Evolutionary conservation across 805 yeast species (phyloP), one percentile per base, ranked within the genome.

Genomic region (Candida sithepensis): DNA sequence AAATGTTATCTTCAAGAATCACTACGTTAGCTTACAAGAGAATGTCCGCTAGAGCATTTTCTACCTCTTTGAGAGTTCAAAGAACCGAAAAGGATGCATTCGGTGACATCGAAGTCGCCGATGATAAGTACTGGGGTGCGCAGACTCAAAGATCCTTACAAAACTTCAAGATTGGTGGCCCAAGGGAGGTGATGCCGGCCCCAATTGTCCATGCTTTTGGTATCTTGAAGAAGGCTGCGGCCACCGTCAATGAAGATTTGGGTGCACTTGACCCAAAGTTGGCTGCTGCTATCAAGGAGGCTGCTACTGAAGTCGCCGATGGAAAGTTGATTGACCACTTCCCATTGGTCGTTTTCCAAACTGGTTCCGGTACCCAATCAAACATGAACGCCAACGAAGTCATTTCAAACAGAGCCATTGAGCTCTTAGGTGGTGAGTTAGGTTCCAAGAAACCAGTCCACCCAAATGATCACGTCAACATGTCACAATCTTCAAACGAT

Each of bases 351-450:
- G 97, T 94, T 33, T 94, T 90, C 86, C 99, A 94, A 76, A 94
- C 99, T 51, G 99, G 99, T 50, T 88, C 96, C 28, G 99, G 99
- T 68, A 94, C 99, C 49, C 99, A 94, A 73, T 85, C 96, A 54
- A 94, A 94, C 78, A 94, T 94, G 98, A 92, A 94, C 71, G 96
- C 98, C 65, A 94, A 94, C 70, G 99, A 94, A 76, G 99, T 94
- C 58, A 94, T 94, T 64, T 88, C 97, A 47, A 94, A 94, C 81
- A 84, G 99, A 65, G 99, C 99, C 60, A 94, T 94, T 69, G 98
- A 94, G 74, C 64, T 94, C 45, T 78, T 94, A 56, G 98, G 97
- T 54, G 99, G 98, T 51, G 78, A 76, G 64, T 72, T 85, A 64
- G 99, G 99, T 52, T 84, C 96, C 53, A 94, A 94, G 76, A 78